Base-by-base conservation (phyloP, 2,329 filamentous ascomycete genomes). In the Aspergillus calidoustus region DNA sequence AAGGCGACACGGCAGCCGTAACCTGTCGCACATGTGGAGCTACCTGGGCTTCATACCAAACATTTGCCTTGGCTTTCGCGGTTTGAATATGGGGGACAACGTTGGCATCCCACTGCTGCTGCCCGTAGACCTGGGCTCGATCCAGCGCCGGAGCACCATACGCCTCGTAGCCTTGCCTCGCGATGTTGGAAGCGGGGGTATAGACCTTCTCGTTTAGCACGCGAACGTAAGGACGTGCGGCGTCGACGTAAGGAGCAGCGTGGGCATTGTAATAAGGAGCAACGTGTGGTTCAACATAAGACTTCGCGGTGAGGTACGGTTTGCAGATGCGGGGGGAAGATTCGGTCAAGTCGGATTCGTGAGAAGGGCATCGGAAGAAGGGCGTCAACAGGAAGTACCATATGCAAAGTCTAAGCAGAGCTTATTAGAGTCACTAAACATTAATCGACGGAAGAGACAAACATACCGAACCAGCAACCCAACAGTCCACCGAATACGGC, bases 331-430 rank as follows among this genome's bases (percentile, higher is more conserved):
- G 84, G 0, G 93, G 91, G 1, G 92, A 91, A 31, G 83, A 79
- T 28, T 90, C 86, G 69, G 87, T 85, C 71, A 95, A 86, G 28
- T 87, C 84, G 30, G 89, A 85, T 63, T 89, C 79, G 8, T 86
- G 87, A 3, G 88, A 82, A 13, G 94, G 94, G 76, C 94, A 99
- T 64, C 89, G 87, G 75, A 99, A 91, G 62, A 94, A 79, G 59
- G 95, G 81, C 25, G 91, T 95, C 64, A 93, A 77, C 66, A 98
- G 88, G 41, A 89, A 85, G 75, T 95, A 96, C 94, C 94, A 99
- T 22, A 92, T 90, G 61, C 89, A 77, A 49, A 97, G 77, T 71
- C 94, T 94, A 64, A 52, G 57, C 1, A 23, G 5, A 47, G 34
- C 17, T 49, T 51, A 46, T 54, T 23, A 30, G 31, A 38, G 3